Evolutionary conservation across 306 rosid species (phyloP).

Genomic region (Pterocarpus macrocarpus): DNA sequence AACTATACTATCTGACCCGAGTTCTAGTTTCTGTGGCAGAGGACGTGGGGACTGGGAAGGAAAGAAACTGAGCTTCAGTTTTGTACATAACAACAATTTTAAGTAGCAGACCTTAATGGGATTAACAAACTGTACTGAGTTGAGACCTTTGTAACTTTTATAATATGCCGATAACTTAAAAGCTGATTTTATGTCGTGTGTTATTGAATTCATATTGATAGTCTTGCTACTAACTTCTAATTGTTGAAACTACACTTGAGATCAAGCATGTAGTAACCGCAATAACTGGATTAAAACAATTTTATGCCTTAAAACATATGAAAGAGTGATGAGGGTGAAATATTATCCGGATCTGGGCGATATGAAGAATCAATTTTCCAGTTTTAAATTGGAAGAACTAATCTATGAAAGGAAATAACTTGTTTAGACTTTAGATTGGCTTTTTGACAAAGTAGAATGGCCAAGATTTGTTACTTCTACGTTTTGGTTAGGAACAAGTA

Average conservation of each 20-base stretch:
- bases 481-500: neutral
- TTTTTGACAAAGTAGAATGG: neutral
- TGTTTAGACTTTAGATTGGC: neutral
- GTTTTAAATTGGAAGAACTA: neutral
- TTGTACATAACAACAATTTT: slow-evolving; percentile 52
- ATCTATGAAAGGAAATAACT: neutral
- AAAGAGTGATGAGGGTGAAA: too few relatives aligned
- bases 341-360: too few relatives aligned
- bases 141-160: neutral
- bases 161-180: neutral
- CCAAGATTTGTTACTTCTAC: neutral
- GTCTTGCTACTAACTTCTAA: too few relatives aligned
- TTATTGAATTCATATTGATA: neutral
- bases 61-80: slow-evolving; percentile 42
- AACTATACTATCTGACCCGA: slow-evolving; percentile 45
- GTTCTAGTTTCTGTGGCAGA: slow-evolving; percentile 53
- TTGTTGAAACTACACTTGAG: too few relatives aligned
- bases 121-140: slow-evolving; percentile 12
- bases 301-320: neutral
- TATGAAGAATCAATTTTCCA: neutral
- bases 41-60: slow-evolving; percentile 41
- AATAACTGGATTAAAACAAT: too few relatives aligned
- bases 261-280: too few relatives aligned
- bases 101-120: slow-evolving; percentile 29
- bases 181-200: neutral